A percentile compares a stretch with the other conserved stretches of the same genome.
These are phyloP conservation scores for Neonectria coccinea DNA, from an alignment of 2,329 filamentous ascomycete genomes.

Conservation along the genomic window DNA sequence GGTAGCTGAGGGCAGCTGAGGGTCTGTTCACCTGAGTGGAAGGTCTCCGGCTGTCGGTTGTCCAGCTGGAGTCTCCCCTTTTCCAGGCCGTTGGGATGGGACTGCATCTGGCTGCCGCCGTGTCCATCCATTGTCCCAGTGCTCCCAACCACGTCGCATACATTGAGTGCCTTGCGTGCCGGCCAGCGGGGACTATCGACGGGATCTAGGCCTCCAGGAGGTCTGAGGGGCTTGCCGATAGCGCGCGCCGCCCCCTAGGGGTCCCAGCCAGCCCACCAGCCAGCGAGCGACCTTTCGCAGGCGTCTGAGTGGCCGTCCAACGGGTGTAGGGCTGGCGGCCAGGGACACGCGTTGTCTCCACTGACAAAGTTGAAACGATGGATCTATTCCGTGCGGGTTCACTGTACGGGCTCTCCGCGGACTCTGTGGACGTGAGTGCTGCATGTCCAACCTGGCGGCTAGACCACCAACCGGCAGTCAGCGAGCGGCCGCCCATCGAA, in stretches of 20 bases:
- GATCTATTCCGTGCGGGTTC: not conserved
- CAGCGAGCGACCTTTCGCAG: not conserved
- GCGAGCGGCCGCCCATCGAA: constrained; percentile 12
- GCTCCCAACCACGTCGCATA: not conserved
- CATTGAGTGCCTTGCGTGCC: not conserved
- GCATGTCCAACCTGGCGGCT: not conserved
- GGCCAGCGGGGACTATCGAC: not conserved
- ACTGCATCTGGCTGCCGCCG: not conserved
- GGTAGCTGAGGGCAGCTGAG: not conserved
- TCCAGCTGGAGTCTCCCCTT: not conserved
- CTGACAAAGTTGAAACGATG: constrained; percentile 3
- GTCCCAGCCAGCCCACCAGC: not conserved
- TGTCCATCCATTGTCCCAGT: not conserved
- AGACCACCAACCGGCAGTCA: constrained; percentile 1
- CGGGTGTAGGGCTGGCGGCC: constrained; percentile 15
- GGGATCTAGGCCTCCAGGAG: constrained; percentile 11
- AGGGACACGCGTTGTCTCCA: constrained; percentile 8
- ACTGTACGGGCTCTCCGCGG: too few relatives aligned
- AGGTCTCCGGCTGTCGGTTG: not conserved
- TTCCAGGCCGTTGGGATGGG: not conserved
- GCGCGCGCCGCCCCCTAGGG: constrained; percentile 1
- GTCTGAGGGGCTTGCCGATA: constrained; percentile 9
- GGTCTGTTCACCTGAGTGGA: too few relatives aligned
- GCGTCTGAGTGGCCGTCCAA: not conserved
- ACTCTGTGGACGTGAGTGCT: not conserved